Conservation (phyloP, 768 basidiomycete genomes). For the Mycena filopes region DNA sequence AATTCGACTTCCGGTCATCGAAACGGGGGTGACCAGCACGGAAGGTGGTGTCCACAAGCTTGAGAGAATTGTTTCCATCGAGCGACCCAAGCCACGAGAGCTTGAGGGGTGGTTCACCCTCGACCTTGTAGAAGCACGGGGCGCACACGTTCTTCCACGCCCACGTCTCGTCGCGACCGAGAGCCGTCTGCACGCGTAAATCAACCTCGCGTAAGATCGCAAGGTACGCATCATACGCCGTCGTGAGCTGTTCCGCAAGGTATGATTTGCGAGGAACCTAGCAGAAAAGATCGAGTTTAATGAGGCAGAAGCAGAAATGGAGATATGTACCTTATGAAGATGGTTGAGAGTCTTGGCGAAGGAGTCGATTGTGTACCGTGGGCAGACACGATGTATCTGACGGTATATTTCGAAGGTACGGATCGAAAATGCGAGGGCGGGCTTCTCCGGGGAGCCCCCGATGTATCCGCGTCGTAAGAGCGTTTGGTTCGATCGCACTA, state of each 20-base stretch:
- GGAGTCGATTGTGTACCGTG: not conserved
- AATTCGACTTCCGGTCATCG: conserved; percentile 13
- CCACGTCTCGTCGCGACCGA: conserved; percentile 1
- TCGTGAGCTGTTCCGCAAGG: not conserved
- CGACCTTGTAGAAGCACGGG: conserved; percentile 6
- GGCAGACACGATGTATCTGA: conserved; percentile 1
- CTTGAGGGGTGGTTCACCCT: not conserved
- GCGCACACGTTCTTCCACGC: conserved; percentile 3
- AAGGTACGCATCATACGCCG: not conserved
- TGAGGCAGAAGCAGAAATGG: too few species aligned
- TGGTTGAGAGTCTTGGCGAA: not conserved
- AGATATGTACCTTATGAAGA: not conserved
- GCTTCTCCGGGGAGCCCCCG: not conserved
- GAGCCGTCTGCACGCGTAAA: not conserved
- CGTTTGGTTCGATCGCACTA: too few species aligned
- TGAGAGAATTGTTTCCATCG: conserved; percentile 18
- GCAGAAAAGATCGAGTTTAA: too few species aligned
- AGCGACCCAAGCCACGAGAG: not conserved
- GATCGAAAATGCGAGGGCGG: not conserved
- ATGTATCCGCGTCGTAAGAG: too few species aligned
- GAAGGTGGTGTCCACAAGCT: conserved; percentile 10
- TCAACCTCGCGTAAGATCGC: not conserved
- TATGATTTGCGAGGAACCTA: not conserved
- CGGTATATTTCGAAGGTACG: not conserved
- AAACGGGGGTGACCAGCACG: not conserved